Percentiles rank a stretch among this genome's conserved stretches.
Conservation (phyloP, 2,329 filamentous ascomycete species). For the Epichloe scottii region DNA sequence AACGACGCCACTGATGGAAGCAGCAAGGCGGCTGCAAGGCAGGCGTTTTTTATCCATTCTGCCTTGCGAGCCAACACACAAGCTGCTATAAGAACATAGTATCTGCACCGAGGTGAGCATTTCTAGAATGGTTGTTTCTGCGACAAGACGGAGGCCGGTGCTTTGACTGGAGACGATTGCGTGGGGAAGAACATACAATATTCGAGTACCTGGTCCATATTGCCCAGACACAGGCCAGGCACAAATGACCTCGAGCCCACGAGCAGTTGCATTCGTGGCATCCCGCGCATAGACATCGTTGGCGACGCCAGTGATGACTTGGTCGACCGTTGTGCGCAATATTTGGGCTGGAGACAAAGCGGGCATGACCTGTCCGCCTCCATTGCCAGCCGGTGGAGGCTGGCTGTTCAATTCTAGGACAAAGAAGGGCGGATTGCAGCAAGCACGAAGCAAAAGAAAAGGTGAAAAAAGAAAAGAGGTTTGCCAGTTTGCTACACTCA, state of each 20-base stretch:
- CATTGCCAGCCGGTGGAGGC: background rate
- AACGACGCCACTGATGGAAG: constrained; percentile 52
- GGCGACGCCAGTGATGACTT: background rate
- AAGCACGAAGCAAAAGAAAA: background rate
- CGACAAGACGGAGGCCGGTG: background rate
- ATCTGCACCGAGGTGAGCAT: constrained; percentile 24
- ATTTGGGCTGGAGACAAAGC: background rate
- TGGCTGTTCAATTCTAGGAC: background rate
- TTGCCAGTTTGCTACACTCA: background rate
- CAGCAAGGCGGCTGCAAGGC: constrained; percentile 48
- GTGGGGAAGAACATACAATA: constrained; percentile 28
- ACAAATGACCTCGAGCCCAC: constrained; percentile 33
- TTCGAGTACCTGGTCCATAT: constrained; percentile 41
- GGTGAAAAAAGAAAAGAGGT: background rate
- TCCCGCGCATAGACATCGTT: background rate
- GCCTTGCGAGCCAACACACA: constrained; percentile 50
- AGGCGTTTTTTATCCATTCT: constrained; percentile 51
- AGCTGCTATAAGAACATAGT: constrained; percentile 50
- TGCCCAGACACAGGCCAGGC: constrained; percentile 45
- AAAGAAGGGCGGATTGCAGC: background rate
- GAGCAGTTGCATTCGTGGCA: background rate
- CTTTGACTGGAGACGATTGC: background rate
- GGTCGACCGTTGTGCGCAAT: background rate
- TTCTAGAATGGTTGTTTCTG: background rate
- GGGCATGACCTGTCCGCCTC: constrained; percentile 2